Conservation (phyloP, 495 filamentous ascomycete species). For the Parathielavia appendiculata region DNA sequence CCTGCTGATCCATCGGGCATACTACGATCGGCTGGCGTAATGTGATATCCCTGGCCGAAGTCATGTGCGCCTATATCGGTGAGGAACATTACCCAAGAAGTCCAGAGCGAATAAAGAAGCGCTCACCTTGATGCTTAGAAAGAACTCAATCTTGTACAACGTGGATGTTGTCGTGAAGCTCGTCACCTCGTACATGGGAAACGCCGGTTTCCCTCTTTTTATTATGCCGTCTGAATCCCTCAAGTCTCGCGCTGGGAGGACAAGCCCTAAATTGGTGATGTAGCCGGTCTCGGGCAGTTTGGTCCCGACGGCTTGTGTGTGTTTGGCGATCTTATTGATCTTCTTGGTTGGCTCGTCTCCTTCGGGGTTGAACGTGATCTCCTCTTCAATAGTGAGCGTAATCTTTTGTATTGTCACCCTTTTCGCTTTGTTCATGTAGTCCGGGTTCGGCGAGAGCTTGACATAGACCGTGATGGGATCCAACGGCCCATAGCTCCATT, state of each 20-base stretch:
- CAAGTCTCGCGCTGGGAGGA: conserved; percentile 87
- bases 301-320: conserved; percentile 71
- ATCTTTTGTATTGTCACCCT: conserved; percentile 93
- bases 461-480: conserved; percentile 96
- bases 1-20: conserved; percentile 89
- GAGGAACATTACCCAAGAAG: conserved; percentile 16
- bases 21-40: conserved; percentile 93
- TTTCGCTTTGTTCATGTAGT: conserved; percentile 83
- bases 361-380: conserved; percentile 95
- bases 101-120: background rate
- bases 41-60: conserved; percentile 82
- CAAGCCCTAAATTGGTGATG: conserved; percentile 81
- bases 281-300: conserved; percentile 85
- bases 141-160: conserved; percentile 98
- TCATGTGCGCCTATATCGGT: conserved; percentile 70
- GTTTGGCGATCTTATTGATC: conserved; percentile 76
- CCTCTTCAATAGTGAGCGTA: conserved; percentile 90
- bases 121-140: conserved; percentile 82
- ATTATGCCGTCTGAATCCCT: conserved; percentile 85
- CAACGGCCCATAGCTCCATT: conserved; percentile 94
- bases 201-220: conserved; percentile 75
- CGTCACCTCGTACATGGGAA: conserved; percentile 80
- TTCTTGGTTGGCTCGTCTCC: conserved; percentile 95
- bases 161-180: conserved; percentile 92
- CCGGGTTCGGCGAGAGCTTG: conserved; percentile 83